These are phyloP conservation scores for Sarcomyxa edulis DNA, from an alignment of 768 basidiomycete species.

Conservation along the genomic window DNA sequence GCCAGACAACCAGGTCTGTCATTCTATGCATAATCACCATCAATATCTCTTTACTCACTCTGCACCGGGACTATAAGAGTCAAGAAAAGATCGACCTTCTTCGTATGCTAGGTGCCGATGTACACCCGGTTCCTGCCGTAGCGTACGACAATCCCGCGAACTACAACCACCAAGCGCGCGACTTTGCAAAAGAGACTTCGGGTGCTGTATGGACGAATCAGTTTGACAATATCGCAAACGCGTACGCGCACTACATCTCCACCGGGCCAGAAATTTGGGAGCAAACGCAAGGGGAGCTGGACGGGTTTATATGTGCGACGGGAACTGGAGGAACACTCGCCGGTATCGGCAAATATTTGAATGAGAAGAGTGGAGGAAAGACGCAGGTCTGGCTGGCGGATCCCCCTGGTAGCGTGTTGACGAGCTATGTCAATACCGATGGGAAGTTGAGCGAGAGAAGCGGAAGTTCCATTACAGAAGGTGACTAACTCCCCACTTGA, in stretches of 20 bases:
- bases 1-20: constrained; percentile 80
- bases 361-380: constrained; percentile 73
- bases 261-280: constrained; percentile 98
- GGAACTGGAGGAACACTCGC: constrained; percentile 97
- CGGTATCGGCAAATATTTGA: constrained; percentile 78
- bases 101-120: constrained; percentile 96
- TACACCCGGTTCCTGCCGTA: constrained; percentile 93
- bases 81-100: constrained; percentile 98
- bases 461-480: constrained; percentile 92
- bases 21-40: too few species aligned
- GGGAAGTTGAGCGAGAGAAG: constrained; percentile 69
- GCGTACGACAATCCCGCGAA: constrained; percentile 92
- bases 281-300: constrained; percentile 72
- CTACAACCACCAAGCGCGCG: constrained; percentile 97
- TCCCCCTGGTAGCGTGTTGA: constrained; percentile 91
- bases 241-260: constrained; percentile 78
- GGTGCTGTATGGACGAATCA: constrained; percentile 98
- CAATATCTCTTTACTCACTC: not conserved
- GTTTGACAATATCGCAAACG: constrained; percentile 95
- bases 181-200: constrained; percentile 64
- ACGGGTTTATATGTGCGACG: constrained; percentile 92
- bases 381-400: constrained; percentile 94
- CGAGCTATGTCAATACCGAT: constrained; percentile 77
- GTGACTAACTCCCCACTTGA: constrained; percentile 28
- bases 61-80: constrained; percentile 42